Conservation (phyloP, 371 early-diverging fungal genomes). For the Syncephalastrum monosporum region DNA sequence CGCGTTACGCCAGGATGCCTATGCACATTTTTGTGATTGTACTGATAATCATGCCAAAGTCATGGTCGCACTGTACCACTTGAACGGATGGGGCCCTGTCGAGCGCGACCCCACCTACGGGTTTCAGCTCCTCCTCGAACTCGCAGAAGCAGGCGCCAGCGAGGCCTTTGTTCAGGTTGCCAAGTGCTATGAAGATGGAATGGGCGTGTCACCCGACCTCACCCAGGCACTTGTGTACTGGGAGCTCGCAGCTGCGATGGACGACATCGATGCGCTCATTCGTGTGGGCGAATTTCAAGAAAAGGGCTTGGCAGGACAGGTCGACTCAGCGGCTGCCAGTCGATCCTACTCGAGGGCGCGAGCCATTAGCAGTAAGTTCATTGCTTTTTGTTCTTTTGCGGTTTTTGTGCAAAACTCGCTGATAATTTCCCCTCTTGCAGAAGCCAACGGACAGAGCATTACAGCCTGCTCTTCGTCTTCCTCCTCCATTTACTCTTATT, state of each 20-base stretch:
- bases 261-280: constrained; percentile 19
- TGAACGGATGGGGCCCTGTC: constrained; percentile 36
- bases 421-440: too few relatives aligned
- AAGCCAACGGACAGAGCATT: too few relatives aligned
- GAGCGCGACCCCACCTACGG: constrained; percentile 6
- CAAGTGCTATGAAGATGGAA: constrained; percentile 17
- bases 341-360: too few relatives aligned
- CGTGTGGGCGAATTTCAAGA: constrained; percentile 29
- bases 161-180: constrained; percentile 14
- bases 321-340: not conserved
- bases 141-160: constrained; percentile 13
- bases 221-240: constrained; percentile 26
- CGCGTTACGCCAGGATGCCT: too few relatives aligned
- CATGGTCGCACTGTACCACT: constrained; percentile 38
- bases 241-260: constrained; percentile 30
- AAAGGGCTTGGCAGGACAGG: constrained; percentile 19
- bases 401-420: too few relatives aligned
- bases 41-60: constrained; percentile 10
- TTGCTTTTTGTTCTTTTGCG: too few relatives aligned
- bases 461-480: too few relatives aligned
- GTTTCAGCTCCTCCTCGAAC: constrained; percentile 6
- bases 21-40: too few relatives aligned
- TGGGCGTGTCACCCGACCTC: constrained; percentile 13
- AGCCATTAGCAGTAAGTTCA: too few relatives aligned
- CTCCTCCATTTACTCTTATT: too few relatives aligned